These are phyloP conservation scores for Comarum palustre DNA, from an alignment of 306 rosid species.

Conservation along the genomic window DNA sequence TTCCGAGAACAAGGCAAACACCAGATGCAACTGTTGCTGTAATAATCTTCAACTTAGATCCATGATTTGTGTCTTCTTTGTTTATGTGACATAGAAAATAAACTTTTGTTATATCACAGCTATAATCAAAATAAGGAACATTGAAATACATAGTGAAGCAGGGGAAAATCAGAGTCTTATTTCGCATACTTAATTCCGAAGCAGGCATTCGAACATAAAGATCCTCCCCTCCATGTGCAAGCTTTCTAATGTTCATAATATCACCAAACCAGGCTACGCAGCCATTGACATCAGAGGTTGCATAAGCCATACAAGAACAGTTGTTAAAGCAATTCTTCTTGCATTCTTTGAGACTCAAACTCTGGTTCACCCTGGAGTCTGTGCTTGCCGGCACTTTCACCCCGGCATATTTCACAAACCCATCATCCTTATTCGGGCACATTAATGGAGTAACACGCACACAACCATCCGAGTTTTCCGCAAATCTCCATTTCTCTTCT, in stretches of 20 bases:
- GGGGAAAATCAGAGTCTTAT: background rate
- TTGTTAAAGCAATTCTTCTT: conserved; percentile 38
- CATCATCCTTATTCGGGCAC: conserved; percentile 29
- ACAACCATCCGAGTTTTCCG: conserved; percentile 48
- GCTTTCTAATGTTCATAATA: conserved; percentile 32
- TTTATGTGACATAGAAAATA: background rate
- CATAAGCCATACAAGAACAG: conserved; percentile 53
- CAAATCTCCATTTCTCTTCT: conserved; percentile 30
- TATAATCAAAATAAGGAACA: background rate
- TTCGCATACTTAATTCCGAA: conserved; percentile 29
- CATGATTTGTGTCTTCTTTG: conserved; percentile 11
- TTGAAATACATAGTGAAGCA: background rate
- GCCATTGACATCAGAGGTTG: conserved; percentile 41
- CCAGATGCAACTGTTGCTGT: background rate
- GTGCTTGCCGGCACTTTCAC: conserved; percentile 39
- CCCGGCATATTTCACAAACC: conserved; percentile 25
- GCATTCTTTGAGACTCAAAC: conserved; percentile 40
- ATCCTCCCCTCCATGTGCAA: conserved; percentile 24
- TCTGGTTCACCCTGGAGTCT: conserved; percentile 30
- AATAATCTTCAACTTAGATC: conserved; percentile 12
- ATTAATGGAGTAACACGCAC: conserved; percentile 17
- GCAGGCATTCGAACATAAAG: conserved; percentile 31
- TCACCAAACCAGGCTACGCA: conserved; percentile 52
- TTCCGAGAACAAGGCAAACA: conserved; percentile 2
- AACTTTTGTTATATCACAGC: background rate